phyloP scores from a whole-genome alignment of 2,329 filamentous ascomycete species.

The Fusarium nisikadoi region DNA sequence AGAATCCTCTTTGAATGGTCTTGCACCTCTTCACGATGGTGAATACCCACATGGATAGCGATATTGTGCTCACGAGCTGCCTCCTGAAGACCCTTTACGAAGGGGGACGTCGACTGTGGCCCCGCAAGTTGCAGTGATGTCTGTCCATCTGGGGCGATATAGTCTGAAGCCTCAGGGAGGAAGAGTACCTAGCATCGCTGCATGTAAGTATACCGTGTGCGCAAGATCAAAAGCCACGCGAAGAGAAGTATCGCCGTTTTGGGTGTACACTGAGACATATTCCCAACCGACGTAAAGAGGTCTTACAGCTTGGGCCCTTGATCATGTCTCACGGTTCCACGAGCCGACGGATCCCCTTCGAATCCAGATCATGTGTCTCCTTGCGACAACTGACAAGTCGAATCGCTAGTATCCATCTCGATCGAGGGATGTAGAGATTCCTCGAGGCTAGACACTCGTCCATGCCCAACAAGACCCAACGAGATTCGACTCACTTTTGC shows the following conservation, averaged over 20 bases:
- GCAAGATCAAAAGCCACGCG: conserved; percentile 3
- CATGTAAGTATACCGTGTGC: conserved; percentile 41
- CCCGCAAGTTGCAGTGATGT: conserved; percentile 78
- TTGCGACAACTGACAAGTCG: conserved; percentile 12
- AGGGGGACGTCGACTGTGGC: conserved; percentile 72
- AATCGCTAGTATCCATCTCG: conserved; percentile 13
- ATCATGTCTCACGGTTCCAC: conserved; percentile 35
- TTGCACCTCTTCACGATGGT: conserved; percentile 67
- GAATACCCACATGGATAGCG: conserved; percentile 87
- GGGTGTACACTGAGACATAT: conserved; percentile 2
- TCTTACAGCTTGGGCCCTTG: conserved; percentile 27
- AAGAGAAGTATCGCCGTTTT: conserved; percentile 30
- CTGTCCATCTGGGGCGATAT: conserved; percentile 76
- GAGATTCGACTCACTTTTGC: conserved; percentile 71
- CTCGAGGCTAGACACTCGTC: conserved; percentile 15
- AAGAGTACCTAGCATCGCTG: conserved; percentile 73
- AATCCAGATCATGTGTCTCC: conserved; percentile 3
- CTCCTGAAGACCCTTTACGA: conserved; percentile 78
- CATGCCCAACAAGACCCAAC: conserved; percentile 5
- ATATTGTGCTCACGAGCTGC: conserved; percentile 72
- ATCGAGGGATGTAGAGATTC: conserved; percentile 27
- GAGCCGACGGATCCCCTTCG: conserved; percentile 21
- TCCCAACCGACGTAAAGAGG: conserved; percentile 1
- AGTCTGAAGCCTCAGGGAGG: conserved; percentile 91
- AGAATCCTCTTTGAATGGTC: conserved; percentile 50